Evolutionary conservation across 768 basidiomycete genomes (phyloP).

Genomic region (Russula sp.): DNA sequence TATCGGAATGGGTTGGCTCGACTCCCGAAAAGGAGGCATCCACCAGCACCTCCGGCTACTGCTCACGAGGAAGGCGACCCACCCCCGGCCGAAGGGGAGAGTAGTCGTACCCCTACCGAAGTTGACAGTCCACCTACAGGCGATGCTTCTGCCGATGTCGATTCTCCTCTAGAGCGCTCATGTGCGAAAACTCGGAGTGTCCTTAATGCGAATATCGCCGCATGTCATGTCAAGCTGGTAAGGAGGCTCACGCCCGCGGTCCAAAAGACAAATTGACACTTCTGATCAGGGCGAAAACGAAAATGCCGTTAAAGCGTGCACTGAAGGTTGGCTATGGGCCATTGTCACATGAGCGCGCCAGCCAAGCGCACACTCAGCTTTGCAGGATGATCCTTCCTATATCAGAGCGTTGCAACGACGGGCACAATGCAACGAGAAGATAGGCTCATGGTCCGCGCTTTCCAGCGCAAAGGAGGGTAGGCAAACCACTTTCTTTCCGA

Average conservation of each 20-base stretch:
- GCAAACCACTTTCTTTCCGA: slow-evolving; percentile 1
- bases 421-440: slow-evolving; percentile 75
- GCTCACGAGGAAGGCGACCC: slow-evolving; percentile 26
- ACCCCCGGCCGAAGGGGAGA: slow-evolving; percentile 16
- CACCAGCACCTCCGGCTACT: slow-evolving; percentile 15
- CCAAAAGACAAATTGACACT: not conserved
- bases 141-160: slow-evolving; percentile 24
- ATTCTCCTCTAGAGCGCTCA: slow-evolving; percentile 37
- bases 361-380: slow-evolving; percentile 42
- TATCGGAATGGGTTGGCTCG: slow-evolving; percentile 66
- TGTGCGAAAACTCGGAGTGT: slow-evolving; percentile 60
- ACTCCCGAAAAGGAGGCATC: slow-evolving; percentile 47
- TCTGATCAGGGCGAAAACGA: slow-evolving; percentile 17
- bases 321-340: slow-evolving; percentile 16
- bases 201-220: slow-evolving; percentile 82
- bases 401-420: slow-evolving; percentile 85
- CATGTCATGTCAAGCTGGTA: slow-evolving; percentile 77
- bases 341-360: slow-evolving; percentile 1
- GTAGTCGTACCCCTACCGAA: slow-evolving; percentile 26
- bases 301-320: slow-evolving; percentile 24
- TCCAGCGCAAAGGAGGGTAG: slow-evolving; percentile 79
- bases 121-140: slow-evolving; percentile 20
- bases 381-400: slow-evolving; percentile 82
- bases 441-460: slow-evolving; percentile 81
- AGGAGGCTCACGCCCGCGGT: slow-evolving; percentile 30